Evolutionary conservation across 441 rosid species (phyloP).

Genomic region (Euphorbia neoarborescens): DNA sequence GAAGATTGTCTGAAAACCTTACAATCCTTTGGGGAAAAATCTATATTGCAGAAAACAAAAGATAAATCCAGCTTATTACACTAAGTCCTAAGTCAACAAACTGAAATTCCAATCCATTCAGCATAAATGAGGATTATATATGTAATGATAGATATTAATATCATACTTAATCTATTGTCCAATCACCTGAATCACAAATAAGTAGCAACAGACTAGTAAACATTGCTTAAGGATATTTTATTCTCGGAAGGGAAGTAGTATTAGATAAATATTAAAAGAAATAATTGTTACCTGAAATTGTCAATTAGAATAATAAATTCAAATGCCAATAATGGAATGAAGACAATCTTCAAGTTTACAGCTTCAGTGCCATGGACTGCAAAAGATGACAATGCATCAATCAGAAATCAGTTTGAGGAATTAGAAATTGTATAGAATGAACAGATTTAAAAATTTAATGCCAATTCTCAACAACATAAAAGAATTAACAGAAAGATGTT

Average conservation of each 20-base stretch:
- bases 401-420: constrained; percentile 6
- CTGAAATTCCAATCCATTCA: not conserved
- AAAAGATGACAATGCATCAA: constrained; percentile 10
- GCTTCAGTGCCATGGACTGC: constrained; percentile 55
- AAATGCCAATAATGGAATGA: constrained; percentile 73
- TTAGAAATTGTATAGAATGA: not conserved
- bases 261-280: not conserved
- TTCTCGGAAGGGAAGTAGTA: not conserved
- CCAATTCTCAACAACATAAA: constrained; percentile 7
- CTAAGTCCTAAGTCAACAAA: constrained; percentile 8
- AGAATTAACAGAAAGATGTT: constrained; percentile 11
- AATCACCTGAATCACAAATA: not conserved
- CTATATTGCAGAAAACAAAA: not conserved
- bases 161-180: not conserved
- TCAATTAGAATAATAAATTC: constrained; percentile 70
- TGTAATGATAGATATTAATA: not conserved
- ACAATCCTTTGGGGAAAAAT: not conserved
- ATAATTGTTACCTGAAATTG: constrained; percentile 67
- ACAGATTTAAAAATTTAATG: constrained; percentile 1
- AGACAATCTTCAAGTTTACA: constrained; percentile 79
- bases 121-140: not conserved
- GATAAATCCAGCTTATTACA: constrained; percentile 4
- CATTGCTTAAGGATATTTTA: not conserved
- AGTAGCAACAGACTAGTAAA: not conserved
- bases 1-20: not conserved